Conservation (phyloP, 202 grass and related monocot genomes). For the Zizania palustris region DNA sequence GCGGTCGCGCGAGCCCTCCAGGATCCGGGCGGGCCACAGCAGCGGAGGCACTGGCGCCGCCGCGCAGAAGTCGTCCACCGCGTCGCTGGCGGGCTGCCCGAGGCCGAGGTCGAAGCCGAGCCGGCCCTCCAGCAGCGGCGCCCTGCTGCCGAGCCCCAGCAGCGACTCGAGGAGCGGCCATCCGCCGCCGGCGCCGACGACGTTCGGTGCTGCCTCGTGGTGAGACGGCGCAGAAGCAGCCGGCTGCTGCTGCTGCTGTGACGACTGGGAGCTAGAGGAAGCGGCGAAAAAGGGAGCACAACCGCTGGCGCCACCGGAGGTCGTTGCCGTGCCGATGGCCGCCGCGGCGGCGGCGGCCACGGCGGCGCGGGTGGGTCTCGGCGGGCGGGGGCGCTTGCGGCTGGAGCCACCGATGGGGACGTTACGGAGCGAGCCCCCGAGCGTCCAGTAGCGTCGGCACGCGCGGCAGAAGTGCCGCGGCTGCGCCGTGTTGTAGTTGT, state of each 20-base stretch:
- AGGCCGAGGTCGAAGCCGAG: conserved; percentile 34
- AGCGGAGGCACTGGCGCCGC: background rate
- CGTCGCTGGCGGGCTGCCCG: background rate
- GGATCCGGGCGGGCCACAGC: background rate
- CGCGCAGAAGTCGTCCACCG: background rate
- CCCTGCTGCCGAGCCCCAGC: background rate
- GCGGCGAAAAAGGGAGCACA: background rate
- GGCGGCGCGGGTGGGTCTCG: background rate
- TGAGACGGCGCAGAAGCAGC: too few relatives aligned
- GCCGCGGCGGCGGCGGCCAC: too few relatives aligned
- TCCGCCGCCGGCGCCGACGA: background rate
- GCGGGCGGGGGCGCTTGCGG: conserved; percentile 56
- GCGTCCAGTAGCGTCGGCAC: conserved; percentile 84
- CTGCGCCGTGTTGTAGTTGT: conserved; percentile 71
- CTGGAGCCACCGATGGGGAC: conserved; percentile 65
- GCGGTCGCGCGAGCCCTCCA: too few relatives aligned
- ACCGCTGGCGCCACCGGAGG: too few relatives aligned
- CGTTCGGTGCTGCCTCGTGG: background rate
- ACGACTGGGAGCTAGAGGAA: background rate
- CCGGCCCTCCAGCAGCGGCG: conserved; percentile 26
- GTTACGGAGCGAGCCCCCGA: conserved; percentile 72
- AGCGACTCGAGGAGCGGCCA: background rate
- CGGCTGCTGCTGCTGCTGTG: background rate
- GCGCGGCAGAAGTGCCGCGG: conserved; percentile 69
- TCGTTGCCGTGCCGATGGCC: too few relatives aligned